Conservation (phyloP, 2,329 filamentous ascomycete species). For the Fusarium veterinarium region DNA sequence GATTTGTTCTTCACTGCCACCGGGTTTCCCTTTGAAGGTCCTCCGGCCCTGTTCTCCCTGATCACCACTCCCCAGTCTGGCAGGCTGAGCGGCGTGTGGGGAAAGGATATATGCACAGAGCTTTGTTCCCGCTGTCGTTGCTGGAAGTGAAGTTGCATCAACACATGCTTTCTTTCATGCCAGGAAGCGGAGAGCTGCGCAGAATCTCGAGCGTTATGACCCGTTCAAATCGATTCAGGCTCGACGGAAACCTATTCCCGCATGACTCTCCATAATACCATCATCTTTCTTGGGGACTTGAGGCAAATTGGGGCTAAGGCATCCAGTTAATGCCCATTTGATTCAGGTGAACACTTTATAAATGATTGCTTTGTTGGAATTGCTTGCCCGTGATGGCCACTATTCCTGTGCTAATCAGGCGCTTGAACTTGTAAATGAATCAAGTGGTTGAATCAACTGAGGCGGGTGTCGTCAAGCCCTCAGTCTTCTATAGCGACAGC, state of each 20-base stretch:
- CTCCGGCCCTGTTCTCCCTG: conserved; percentile 20
- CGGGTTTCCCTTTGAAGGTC: conserved; percentile 31
- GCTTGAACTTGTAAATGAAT: background rate
- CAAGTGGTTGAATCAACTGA: background rate
- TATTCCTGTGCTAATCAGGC: background rate
- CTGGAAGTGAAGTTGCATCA: conserved; percentile 1
- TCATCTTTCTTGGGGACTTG: background rate
- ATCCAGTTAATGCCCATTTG: background rate
- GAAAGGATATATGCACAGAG: conserved; percentile 16
- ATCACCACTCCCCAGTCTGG: background rate
- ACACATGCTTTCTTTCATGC: conserved; percentile 22
- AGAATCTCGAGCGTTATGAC: conserved; percentile 10
- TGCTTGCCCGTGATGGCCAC: background rate
- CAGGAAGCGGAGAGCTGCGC: conserved; percentile 24
- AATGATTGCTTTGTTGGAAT: background rate
- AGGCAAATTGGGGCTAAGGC: background rate
- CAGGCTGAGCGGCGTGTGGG: conserved; percentile 22
- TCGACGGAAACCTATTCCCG: conserved; percentile 24
- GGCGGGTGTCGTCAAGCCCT: too few species aligned
- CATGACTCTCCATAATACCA: conserved; percentile 2
- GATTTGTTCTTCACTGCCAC: conserved; percentile 14
- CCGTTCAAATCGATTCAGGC: background rate
- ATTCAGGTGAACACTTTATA: background rate
- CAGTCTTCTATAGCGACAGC: background rate
- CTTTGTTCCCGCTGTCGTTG: conserved; percentile 16